Percentiles rank a stretch among this genome's conserved stretches.
These are phyloP conservation scores for Hyaloscypha bicolor DNA, from an alignment of 495 filamentous ascomycete species.

Conservation along the genomic window DNA sequence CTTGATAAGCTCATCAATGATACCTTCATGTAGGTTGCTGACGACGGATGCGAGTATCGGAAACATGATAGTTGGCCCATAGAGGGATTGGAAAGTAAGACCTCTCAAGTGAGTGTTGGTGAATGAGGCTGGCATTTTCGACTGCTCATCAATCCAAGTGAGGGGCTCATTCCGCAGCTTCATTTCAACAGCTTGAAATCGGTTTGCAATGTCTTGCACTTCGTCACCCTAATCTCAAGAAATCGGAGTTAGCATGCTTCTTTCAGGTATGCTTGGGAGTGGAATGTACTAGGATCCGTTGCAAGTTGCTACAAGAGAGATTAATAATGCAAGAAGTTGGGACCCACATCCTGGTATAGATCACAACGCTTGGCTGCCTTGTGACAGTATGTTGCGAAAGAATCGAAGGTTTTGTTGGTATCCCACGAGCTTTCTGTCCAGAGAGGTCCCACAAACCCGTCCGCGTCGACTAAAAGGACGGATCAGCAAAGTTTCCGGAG, in stretches of 20 bases:
- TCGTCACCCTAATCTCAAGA: conserved; percentile 17
- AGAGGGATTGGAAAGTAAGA: conserved; percentile 40
- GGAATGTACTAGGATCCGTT: too few species aligned
- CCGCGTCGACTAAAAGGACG: conserved; percentile 45
- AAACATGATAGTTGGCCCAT: conserved; percentile 39
- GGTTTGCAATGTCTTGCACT: conserved; percentile 45
- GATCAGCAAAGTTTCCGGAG: background rate
- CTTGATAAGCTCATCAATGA: background rate
- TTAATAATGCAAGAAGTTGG: too few species aligned
- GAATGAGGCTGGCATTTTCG: conserved; percentile 40
- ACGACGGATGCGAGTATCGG: conserved; percentile 36
- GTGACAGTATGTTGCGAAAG: conserved; percentile 44
- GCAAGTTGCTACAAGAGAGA: too few species aligned
- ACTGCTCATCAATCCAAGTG: conserved; percentile 41
- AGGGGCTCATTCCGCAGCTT: conserved; percentile 48
- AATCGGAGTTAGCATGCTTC: too few species aligned
- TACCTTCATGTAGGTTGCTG: conserved; percentile 23
- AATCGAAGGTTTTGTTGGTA: conserved; percentile 41
- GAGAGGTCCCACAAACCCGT: conserved; percentile 43
- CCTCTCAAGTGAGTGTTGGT: conserved; percentile 36
- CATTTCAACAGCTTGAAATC: conserved; percentile 44
- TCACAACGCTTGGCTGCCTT: conserved; percentile 35
- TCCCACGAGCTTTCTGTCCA: conserved; percentile 38
- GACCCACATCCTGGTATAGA: conserved; percentile 34
- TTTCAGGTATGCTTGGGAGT: too few species aligned